Evolutionary conservation across 148 eudicot genomes (phyloP), one percentile per base, ranked within the genome.

Genomic region (Chenopodium quinoa): DNA sequence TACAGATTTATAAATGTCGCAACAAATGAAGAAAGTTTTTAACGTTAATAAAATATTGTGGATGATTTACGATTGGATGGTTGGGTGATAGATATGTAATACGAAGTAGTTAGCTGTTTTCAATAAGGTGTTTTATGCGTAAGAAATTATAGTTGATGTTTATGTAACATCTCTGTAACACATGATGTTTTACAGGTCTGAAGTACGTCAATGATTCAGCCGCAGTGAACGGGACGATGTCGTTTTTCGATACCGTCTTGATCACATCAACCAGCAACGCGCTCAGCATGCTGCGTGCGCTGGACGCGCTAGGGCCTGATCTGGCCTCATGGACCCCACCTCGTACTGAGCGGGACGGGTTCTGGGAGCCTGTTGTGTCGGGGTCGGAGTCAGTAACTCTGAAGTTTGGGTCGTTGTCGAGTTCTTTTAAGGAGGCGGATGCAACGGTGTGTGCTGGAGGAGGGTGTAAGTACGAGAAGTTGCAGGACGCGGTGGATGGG

Each of bases 401-500:
- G 2, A 44, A 10, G 10, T 84, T 88, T 22, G 89, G 89, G 77
- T 78, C 92, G 4, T 44, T 93, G 75, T 70, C 66, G 31, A 27
- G 77, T 74, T 25, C 25, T 5, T 48, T 50, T 25, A 52, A 25
- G 34, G 62, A 48, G 77, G 78, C 84, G 66, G 88, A 92, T 14
- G 93, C 78, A 72, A 90, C 92, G 29, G 97, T 93, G 47, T 93
- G 97, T 25, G 90, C 86, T 78, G 83, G 75, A 4, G 90, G 91
- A 22, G 79, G 83, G 66, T 78, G 81, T 29, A 5, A 16, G 29
- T 87, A 81, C 46, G 54, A 13, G 78, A 90, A 84, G 80, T 89
- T 95, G 77, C 98, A 95, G 84, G 89, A 75, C 77, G 98, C 98
- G 74, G 97, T 95, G 78, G 78, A 93, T 27, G 87, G 76, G 68